Conservation (phyloP, 768 basidiomycete species). For the Tephrocybe sp. region DNA sequence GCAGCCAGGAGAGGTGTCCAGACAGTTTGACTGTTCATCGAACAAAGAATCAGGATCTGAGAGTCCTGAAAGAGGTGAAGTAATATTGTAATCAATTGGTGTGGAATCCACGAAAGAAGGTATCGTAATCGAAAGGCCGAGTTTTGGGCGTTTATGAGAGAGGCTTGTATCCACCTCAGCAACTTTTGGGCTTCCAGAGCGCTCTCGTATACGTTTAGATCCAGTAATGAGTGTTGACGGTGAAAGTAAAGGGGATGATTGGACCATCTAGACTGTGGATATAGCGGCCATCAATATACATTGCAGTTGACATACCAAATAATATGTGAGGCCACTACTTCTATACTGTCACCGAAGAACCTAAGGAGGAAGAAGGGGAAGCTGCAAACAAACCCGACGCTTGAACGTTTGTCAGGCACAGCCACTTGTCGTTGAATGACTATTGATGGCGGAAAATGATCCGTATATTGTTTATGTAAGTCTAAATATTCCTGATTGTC, state of each 20-base stretch:
- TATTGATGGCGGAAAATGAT: neutral
- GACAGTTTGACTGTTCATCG: slow-evolving; percentile 29
- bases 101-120: slow-evolving; percentile 6
- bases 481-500: too few relatives aligned
- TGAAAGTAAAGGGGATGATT: neutral
- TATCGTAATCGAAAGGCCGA: slow-evolving; percentile 18
- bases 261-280: slow-evolving; percentile 10
- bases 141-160: slow-evolving; percentile 13
- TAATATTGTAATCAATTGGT: neutral
- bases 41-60: slow-evolving; percentile 47
- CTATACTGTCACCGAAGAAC: too few relatives aligned
- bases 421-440: too few relatives aligned
- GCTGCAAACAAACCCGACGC: too few relatives aligned
- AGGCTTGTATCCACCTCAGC: neutral
- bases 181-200: neutral
- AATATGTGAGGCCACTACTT: too few relatives aligned
- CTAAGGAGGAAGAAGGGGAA: too few relatives aligned
- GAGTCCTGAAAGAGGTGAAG: slow-evolving; percentile 16
- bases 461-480: too few relatives aligned
- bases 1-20: neutral
- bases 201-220: slow-evolving; percentile 11
- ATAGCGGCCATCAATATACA: neutral
- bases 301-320: slow-evolving; percentile 5
- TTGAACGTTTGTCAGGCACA: too few relatives aligned
- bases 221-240: slow-evolving; percentile 1